Evolutionary conservation across 202 grass and related monocot species (phyloP).

Genomic region (Schoenoplectus tabernaemontani): DNA sequence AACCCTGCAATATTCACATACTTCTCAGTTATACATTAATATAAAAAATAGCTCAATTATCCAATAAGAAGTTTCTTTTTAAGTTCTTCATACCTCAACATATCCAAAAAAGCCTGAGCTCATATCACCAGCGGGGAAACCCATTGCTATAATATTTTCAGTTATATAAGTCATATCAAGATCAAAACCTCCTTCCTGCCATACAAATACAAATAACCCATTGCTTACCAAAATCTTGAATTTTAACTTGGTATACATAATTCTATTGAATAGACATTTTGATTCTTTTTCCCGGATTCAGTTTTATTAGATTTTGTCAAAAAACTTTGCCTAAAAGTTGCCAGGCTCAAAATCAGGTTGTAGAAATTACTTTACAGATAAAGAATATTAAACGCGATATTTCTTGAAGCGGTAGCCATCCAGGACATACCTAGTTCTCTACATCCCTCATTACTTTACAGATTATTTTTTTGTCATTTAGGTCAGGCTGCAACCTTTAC

Average conservation of each 20-base stretch:
- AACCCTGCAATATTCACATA: constrained; percentile 54
- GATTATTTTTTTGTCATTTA: background rate
- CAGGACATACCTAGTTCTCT: background rate
- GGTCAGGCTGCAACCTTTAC: background rate
- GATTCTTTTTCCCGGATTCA: background rate
- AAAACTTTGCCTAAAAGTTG: background rate
- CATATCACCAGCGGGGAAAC: constrained; percentile 96
- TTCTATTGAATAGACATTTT: background rate
- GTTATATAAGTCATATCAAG: constrained; percentile 99
- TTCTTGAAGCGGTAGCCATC: background rate
- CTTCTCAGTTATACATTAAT: background rate
- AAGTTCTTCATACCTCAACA: constrained; percentile 68
- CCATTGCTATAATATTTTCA: constrained; percentile 99
- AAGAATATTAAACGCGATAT: background rate
- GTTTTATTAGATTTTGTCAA: background rate
- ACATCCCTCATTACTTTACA: background rate
- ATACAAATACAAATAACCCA: too few species aligned
- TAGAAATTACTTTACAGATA: background rate
- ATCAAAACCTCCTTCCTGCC: constrained; percentile 99
- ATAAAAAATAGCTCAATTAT: background rate
- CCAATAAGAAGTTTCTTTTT: background rate
- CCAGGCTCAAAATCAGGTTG: background rate
- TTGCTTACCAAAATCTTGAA: too few species aligned
- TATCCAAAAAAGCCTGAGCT: constrained; percentile 99
- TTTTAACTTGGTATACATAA: background rate